These are phyloP conservation scores for Macaranga tanarius DNA, from an alignment of 441 rosid genomes.

Conservation along the genomic window DNA sequence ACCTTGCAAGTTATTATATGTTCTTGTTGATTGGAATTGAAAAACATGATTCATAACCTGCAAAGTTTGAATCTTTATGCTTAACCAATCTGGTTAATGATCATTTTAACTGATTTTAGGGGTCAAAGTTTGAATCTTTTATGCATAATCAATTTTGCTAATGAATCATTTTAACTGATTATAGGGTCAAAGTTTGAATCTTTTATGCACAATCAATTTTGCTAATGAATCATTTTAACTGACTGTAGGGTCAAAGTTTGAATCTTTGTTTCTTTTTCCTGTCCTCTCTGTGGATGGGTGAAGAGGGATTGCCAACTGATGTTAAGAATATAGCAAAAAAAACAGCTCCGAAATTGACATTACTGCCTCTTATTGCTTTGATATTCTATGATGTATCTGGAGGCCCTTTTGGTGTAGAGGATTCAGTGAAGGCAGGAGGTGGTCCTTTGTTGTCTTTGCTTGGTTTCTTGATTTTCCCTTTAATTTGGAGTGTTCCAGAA, in stretches of 20 bases:
- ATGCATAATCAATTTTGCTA: too few species aligned
- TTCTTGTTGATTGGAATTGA: conserved; percentile 3
- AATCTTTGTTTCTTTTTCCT: conserved; percentile 11
- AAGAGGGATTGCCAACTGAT: conserved; percentile 45
- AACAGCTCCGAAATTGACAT: conserved; percentile 62
- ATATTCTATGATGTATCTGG: conserved; percentile 93
- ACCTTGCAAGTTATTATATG: background rate
- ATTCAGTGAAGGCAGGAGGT: conserved; percentile 81
- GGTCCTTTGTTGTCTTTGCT: conserved; percentile 82
- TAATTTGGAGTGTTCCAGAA: conserved; percentile 90
- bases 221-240: background rate
- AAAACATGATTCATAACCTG: background rate
- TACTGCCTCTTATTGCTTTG: conserved; percentile 75
- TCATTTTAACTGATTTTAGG: too few species aligned
- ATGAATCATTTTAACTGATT: too few species aligned
- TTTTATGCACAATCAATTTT: conserved; percentile 17
- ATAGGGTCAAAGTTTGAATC: too few species aligned
- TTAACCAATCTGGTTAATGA: too few species aligned
- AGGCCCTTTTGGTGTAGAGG: conserved; percentile 96
- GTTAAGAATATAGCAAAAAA: conserved; percentile 31
- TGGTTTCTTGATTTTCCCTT: conserved; percentile 81
- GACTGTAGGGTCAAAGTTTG: conserved; percentile 18
- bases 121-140: too few species aligned
- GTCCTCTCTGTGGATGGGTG: conserved; percentile 56
- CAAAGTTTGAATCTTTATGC: too few species aligned